A percentile compares a stretch with the other conserved stretches of the same genome.
Evolutionary conservation across 2,329 filamentous ascomycete genomes (phyloP).

Genomic region (Fusarium annulatum): DNA sequence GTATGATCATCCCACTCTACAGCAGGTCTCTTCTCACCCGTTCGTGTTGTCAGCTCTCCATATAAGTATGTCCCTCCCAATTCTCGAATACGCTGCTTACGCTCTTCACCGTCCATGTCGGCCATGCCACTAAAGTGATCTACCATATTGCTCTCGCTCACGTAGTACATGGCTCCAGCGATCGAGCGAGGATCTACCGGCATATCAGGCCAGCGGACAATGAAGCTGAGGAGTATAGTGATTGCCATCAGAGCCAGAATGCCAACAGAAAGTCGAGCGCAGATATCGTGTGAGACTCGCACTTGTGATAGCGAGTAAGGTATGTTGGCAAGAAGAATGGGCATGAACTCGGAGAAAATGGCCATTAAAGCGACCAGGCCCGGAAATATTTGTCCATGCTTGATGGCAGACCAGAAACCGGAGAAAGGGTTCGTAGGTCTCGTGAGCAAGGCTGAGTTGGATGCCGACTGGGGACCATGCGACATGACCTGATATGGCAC

Average conservation of each 20-base stretch:
- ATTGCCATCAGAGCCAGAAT: constrained; percentile 57
- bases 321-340: constrained; percentile 61
- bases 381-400: constrained; percentile 51
- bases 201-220: constrained; percentile 57
- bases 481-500: constrained; percentile 58
- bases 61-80: constrained; percentile 41
- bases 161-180: constrained; percentile 59
- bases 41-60: constrained; percentile 36
- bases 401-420: constrained; percentile 50
- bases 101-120: constrained; percentile 32
- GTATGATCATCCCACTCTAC: constrained; percentile 44
- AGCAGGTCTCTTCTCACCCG: constrained; percentile 36
- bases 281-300: constrained; percentile 53
- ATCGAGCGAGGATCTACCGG: constrained; percentile 60
- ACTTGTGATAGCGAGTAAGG: constrained; percentile 58
- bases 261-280: constrained; percentile 53
- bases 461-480: constrained; percentile 47
- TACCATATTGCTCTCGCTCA: constrained; percentile 45
- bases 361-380: constrained; percentile 55
- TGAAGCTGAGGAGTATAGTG: constrained; percentile 54
- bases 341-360: constrained; percentile 62
- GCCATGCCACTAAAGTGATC: constrained; percentile 40
- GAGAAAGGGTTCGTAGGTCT: constrained; percentile 59
- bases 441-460: constrained; percentile 54
- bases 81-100: constrained; percentile 36